Conservation (phyloP, 441 rosid genomes). For the Pelargonium fulgidum region DNA sequence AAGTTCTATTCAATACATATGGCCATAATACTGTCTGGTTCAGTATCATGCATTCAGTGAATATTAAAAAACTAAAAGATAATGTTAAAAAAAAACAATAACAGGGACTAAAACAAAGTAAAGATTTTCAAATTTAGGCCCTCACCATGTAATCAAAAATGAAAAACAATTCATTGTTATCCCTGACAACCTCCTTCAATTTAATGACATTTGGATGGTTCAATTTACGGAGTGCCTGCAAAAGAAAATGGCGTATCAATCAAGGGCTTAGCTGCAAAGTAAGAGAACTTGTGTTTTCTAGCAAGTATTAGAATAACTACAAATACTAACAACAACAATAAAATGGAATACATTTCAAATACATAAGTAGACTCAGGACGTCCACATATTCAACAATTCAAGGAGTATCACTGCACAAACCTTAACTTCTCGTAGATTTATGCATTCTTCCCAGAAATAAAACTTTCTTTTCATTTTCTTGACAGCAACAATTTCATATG, state of each 20-base stretch:
- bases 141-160: conserved; percentile 93
- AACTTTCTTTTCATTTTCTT: conserved; percentile 94
- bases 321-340: neutral
- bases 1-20: neutral
- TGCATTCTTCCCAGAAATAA: conserved; percentile 87
- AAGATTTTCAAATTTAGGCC: neutral
- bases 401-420: conserved; percentile 27
- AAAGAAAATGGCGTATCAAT: conserved; percentile 17
- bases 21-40: conserved; percentile 9
- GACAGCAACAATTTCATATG: conserved; percentile 81
- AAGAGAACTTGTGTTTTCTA: neutral
- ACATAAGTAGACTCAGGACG: neutral
- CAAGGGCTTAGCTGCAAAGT: neutral
- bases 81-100: neutral
- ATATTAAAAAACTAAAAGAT: neutral
- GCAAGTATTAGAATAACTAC: neutral
- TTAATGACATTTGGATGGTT: conserved; percentile 66
- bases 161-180: conserved; percentile 84
- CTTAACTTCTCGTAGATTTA: conserved; percentile 88
- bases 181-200: conserved; percentile 73
- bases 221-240: conserved; percentile 81
- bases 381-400: neutral
- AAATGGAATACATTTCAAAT: neutral
- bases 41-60: conserved; percentile 2
- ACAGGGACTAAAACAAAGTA: neutral